phyloP scores from a whole-genome alignment of 139 green algal species.

The Chlamydomonas sp. region DNA sequence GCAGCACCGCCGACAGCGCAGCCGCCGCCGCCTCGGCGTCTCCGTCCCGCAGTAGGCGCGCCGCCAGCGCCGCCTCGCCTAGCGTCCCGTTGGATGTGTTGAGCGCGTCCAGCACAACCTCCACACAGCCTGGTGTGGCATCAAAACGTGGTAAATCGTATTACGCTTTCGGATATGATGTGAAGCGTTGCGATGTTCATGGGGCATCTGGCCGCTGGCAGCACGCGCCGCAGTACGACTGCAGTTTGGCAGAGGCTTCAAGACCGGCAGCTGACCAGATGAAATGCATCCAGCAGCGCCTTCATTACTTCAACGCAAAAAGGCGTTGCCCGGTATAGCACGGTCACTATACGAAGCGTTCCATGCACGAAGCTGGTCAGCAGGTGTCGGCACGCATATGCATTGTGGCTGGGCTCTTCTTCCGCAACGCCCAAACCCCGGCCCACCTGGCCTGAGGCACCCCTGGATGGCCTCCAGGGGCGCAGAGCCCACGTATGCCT shows the following conservation, averaged over 20 bases:
- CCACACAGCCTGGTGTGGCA: conserved; percentile 20
- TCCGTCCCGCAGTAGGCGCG: conserved; percentile 3
- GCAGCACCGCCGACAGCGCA: conserved; percentile 34
- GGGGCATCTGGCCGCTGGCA: not conserved
- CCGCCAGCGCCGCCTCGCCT: not conserved
- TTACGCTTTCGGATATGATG: no score
- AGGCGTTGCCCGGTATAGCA: no score
- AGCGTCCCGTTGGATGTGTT: not conserved
- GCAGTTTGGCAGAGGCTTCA: not conserved
- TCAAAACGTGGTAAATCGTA: no score
- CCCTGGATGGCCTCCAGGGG: conserved; percentile 33
- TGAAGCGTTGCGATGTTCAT: no score
- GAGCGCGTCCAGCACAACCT: conserved; percentile 33
- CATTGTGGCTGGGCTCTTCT: no score
- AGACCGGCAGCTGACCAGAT: not conserved
- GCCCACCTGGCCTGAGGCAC: conserved; percentile 25
- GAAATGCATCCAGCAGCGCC: not conserved
- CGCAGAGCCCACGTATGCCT: conserved; percentile 1
- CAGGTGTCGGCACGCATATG: no score
- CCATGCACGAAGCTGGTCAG: no score
- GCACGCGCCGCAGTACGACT: not conserved
- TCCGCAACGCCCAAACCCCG: no score
- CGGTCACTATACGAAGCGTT: no score
- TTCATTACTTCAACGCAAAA: no score
- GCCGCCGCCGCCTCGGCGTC: conserved; percentile 2